Conservation (phyloP, 2,329 filamentous ascomycete genomes). For the Alternaria brassicae region DNA sequence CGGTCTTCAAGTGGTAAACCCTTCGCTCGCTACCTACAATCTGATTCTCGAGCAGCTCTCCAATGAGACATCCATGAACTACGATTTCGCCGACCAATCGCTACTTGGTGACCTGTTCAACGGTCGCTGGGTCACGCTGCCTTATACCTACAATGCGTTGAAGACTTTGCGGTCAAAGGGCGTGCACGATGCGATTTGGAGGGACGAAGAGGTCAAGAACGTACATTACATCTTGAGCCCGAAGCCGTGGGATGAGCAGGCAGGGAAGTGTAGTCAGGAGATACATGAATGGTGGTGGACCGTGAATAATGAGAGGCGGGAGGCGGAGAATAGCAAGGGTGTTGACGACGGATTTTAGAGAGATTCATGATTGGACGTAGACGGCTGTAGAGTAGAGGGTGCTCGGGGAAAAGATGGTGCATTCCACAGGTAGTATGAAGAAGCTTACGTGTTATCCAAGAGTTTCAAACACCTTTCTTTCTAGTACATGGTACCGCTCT, state of each 20-base stretch:
- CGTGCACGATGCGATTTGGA: slow-evolving; percentile 66
- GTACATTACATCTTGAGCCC: slow-evolving; percentile 68
- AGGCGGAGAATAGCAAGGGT: slow-evolving; percentile 56
- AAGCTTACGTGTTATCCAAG: background rate
- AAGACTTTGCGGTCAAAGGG: slow-evolving; percentile 65
- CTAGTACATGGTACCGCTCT: background rate
- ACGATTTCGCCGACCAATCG: slow-evolving; percentile 68
- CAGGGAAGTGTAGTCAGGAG: slow-evolving; percentile 54
- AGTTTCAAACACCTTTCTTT: background rate
- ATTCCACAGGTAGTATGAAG: background rate
- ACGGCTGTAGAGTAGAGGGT: background rate
- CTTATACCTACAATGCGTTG: slow-evolving; percentile 68
- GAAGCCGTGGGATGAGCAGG: slow-evolving; percentile 68
- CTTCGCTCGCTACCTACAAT: slow-evolving; percentile 61
- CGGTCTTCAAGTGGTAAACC: slow-evolving; percentile 68
- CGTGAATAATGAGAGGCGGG: slow-evolving; percentile 58
- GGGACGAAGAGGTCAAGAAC: slow-evolving; percentile 67
- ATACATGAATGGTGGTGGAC: slow-evolving; percentile 66
- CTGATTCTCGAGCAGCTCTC: slow-evolving; percentile 58
- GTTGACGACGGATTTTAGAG: slow-evolving; percentile 61
- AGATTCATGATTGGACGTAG: background rate
- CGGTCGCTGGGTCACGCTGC: slow-evolving; percentile 65
- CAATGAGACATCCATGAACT: slow-evolving; percentile 56
- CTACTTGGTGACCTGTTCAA: slow-evolving; percentile 64
- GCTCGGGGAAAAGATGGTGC: background rate